These are phyloP conservation scores for Linum tenue DNA, from an alignment of 345 rosid species.

Conservation along the genomic window DNA sequence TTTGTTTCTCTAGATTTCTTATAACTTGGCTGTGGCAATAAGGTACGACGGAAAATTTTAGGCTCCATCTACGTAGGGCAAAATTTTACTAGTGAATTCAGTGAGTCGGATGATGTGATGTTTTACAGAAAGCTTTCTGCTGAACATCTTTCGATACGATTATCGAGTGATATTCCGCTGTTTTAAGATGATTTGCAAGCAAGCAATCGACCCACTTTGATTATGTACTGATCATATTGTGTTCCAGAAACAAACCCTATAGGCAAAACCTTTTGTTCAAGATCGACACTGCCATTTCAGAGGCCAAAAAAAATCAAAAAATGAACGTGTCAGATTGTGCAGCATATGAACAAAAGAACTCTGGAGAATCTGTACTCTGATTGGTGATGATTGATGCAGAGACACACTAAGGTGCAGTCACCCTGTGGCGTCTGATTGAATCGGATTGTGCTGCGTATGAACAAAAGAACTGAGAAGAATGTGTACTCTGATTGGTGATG, in stretches of 20 bases:
- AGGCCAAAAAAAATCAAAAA: neutral
- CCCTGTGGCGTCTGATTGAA: too few relatives aligned
- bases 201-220: neutral
- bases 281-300: neutral
- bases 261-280: neutral
- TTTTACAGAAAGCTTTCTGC: neutral
- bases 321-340: neutral
- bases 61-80: neutral
- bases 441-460: neutral
- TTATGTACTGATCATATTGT: neutral
- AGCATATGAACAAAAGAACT: too few relatives aligned
- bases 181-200: neutral
- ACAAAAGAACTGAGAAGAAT: too few relatives aligned
- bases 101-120: neutral
- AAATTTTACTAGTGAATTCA: neutral
- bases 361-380: too few relatives aligned
- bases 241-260: neutral
- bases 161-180: neutral
- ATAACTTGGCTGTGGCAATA: slow-evolving; percentile 23
- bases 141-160: neutral
- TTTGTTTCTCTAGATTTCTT: slow-evolving; percentile 13
- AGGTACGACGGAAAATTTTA: slow-evolving; percentile 1
- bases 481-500: too few relatives aligned
- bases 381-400: neutral
- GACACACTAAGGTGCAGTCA: too few relatives aligned